phyloP scores from a whole-genome alignment of 345 rosid species.

The Populus euphratica region DNA sequence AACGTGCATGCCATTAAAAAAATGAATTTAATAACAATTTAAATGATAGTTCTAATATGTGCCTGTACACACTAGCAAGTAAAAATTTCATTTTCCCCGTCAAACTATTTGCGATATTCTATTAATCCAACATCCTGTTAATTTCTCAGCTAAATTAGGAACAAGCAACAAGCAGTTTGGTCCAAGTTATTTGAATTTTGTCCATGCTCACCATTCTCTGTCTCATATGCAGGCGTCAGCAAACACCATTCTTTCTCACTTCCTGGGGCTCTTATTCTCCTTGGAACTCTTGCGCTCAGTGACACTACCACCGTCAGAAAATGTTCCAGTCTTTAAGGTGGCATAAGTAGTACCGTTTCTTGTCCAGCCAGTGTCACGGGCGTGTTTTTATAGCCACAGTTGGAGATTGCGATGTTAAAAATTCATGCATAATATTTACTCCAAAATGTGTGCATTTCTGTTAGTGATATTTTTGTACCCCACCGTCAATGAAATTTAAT shows the following conservation, averaged over 20 bases:
- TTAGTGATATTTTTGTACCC: not conserved
- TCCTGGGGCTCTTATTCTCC: slow-evolving; percentile 81
- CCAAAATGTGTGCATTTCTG: not conserved
- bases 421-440: not conserved
- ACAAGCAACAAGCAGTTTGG: too few relatives aligned
- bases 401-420: slow-evolving; percentile 8
- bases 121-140: not conserved
- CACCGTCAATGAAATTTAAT: not conserved
- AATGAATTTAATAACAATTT: not conserved
- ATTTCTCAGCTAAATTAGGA: not conserved
- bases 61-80: not conserved
- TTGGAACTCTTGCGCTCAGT: slow-evolving; percentile 89
- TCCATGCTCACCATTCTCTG: not conserved
- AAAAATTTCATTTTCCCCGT: not conserved
- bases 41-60: not conserved
- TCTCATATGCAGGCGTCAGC: slow-evolving; percentile 77
- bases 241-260: slow-evolving; percentile 91
- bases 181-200: not conserved
- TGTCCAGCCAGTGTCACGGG: slow-evolving; percentile 6
- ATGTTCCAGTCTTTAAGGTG: slow-evolving; percentile 42
- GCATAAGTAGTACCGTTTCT: slow-evolving; percentile 35
- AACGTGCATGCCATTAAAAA: not conserved
- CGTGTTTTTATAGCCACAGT: slow-evolving; percentile 26
- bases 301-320: slow-evolving; percentile 65
- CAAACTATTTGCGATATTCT: not conserved